phyloP scores from a whole-genome alignment of 768 basidiomycete genomes.

The Strobilomyces dryophilus region DNA sequence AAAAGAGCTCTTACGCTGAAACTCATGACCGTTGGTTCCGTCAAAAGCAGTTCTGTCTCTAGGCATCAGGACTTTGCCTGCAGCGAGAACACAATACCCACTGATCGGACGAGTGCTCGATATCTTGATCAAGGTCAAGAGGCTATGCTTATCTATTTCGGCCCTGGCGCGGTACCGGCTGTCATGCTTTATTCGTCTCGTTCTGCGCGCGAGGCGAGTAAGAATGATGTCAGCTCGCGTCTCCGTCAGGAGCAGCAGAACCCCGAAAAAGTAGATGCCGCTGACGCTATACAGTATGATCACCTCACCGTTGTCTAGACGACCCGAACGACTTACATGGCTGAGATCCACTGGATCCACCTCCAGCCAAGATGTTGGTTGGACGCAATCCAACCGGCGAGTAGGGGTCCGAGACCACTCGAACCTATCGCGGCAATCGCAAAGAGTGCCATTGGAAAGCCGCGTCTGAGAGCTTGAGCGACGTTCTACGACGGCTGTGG shows the following conservation, averaged over 20 bases:
- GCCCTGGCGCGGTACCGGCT: conserved; percentile 55
- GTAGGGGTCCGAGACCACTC: conserved; percentile 59
- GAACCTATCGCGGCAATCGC: conserved; percentile 56
- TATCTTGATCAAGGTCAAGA: conserved; percentile 59
- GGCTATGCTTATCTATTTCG: conserved; percentile 56
- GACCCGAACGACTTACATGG: conserved; percentile 42
- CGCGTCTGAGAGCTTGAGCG: conserved; percentile 48
- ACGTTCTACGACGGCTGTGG: background rate
- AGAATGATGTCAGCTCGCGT: conserved; percentile 73
- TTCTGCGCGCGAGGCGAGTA: conserved; percentile 53
- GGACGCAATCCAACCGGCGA: conserved; percentile 65
- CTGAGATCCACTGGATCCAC: conserved; percentile 82
- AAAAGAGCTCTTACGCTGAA: conserved; percentile 53
- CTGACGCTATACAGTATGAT: conserved; percentile 39
- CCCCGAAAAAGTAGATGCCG: conserved; percentile 44
- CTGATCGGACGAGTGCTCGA: conserved; percentile 70
- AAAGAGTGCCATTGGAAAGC: conserved; percentile 76
- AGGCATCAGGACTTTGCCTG: background rate
- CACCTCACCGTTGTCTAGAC: background rate
- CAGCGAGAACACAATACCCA: conserved; percentile 36
- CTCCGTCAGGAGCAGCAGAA: conserved; percentile 62
- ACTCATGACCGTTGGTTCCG: conserved; percentile 67
- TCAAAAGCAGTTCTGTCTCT: conserved; percentile 21
- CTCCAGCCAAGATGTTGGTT: conserved; percentile 60
- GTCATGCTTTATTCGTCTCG: conserved; percentile 65